A percentile compares a stretch with the other conserved stretches of the same genome.
These are phyloP conservation scores for Tuber calosporum DNA, from an alignment of 495 filamentous ascomycete genomes.

Conservation along the genomic window DNA sequence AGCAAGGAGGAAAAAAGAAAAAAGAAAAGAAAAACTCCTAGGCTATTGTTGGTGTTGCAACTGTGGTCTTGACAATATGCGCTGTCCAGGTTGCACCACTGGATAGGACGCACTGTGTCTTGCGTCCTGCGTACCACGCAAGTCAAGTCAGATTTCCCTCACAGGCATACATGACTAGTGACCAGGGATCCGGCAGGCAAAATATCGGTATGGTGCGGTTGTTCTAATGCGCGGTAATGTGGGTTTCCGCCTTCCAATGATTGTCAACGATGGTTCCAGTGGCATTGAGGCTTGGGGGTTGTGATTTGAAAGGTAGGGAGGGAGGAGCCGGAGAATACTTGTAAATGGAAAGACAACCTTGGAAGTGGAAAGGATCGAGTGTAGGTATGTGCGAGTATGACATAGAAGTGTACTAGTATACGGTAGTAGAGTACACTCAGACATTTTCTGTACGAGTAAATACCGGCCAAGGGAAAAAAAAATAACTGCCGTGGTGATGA, in stretches of 20 bases:
- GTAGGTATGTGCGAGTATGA: background rate
- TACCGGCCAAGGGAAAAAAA: background rate
- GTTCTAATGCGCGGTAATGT: background rate
- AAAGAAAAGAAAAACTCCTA: no score
- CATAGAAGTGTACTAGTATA: background rate
- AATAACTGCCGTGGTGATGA: background rate
- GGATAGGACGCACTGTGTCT: background rate
- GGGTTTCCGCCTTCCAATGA: background rate
- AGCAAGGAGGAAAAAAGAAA: background rate
- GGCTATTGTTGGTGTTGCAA: no score
- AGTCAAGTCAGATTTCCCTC: background rate
- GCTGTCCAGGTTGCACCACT: background rate
- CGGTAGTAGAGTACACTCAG: background rate
- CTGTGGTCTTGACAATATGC: background rate
- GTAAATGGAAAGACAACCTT: background rate
- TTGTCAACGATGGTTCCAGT: background rate
- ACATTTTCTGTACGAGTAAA: background rate
- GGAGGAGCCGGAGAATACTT: background rate
- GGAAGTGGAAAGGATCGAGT: background rate
- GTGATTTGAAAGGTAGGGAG: background rate
- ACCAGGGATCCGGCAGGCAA: background rate
- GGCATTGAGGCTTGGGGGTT: background rate
- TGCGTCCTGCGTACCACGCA: slow-evolving; percentile 1
- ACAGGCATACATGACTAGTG: background rate
- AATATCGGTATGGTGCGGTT: background rate